phyloP scores from a whole-genome alignment of 1,284 basidiomycete genomes.

The Ustilago crameri region DNA sequence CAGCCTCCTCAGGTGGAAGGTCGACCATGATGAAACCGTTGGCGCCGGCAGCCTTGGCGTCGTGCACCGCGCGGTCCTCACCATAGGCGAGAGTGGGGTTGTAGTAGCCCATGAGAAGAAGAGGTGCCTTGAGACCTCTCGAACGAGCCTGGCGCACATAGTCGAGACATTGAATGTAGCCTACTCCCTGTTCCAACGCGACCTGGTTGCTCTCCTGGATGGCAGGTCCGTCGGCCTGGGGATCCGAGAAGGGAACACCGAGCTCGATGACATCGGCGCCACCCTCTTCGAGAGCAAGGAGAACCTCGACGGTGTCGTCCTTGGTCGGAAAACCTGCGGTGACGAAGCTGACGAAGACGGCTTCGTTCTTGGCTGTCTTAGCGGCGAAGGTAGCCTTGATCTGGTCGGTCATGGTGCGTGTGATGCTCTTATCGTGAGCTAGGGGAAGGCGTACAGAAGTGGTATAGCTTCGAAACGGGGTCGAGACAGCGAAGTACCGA shows the following conservation, averaged over 20 bases:
- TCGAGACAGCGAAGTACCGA: neutral
- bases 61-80: conserved; percentile 89
- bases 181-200: conserved; percentile 62
- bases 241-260: conserved; percentile 93
- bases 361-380: conserved; percentile 62
- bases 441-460: neutral
- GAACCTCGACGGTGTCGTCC: conserved; percentile 81
- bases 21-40: conserved; percentile 99
- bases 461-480: conserved; percentile 5
- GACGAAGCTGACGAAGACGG: conserved; percentile 66
- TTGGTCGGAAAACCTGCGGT: conserved; percentile 66
- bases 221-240: conserved; percentile 86
- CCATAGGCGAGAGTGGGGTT: conserved; percentile 95
- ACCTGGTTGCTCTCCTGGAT: conserved; percentile 85
- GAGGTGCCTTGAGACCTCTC: conserved; percentile 84
- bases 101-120: conserved; percentile 81
- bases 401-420: conserved; percentile 56
- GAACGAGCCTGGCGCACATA: conserved; percentile 82
- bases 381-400: conserved; percentile 58
- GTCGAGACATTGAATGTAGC: conserved; percentile 71
- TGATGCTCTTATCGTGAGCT: conserved; percentile 1
- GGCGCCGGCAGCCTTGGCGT: conserved; percentile 87
- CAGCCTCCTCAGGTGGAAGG: conserved; percentile 94
- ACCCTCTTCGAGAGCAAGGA: conserved; percentile 90
- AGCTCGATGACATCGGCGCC: conserved; percentile 96